Evolutionary conservation across 2,329 filamentous ascomycete genomes (phyloP), one percentile per base, ranked within the genome.

Genomic region (Penicillium sp.): DNA sequence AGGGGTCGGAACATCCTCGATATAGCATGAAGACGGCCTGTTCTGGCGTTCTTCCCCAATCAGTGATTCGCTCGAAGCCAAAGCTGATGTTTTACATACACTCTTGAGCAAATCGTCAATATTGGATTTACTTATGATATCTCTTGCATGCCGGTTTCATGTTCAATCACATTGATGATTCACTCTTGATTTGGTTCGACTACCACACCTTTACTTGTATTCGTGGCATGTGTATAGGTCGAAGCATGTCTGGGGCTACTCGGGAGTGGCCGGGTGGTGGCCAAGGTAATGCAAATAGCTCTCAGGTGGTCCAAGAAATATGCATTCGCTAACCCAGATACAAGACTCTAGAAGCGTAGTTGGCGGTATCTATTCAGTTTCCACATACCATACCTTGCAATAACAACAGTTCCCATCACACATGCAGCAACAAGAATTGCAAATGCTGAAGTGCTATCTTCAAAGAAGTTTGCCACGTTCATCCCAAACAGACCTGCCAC

Each of bases 391-490:
- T 61, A 57, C 14, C 62, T 56, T 11, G 60, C 55, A 38, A 65
- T 57, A 4, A 63, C 12, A 4, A 54, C 14, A 3, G 60, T 63
- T 5, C 57, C 52, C 3, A 62, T 38, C 11, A 61, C 35, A 45
- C 61, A 66, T 2, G 40, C 49, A 19, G 50, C 50, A 12, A 54
- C 49, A 10, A 62, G 41, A 8, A 49, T 37, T 2, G 46, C 41
- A 57, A 71, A 70, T 6, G 64, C 68, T 12, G 45, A 58, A 0
- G 51, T 27, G n/a, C 54, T 63, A 2, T 70, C 65, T 47, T 71
- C 69, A n/a, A 65, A 53, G 36, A 64, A 67, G 41, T 70, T 72
- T 13, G 68, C 48, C 8, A 70, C 60, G 49, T 72, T 72, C 68
- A 71, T 71, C 2, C 67, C 69, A 47, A 68, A 67, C 14, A 65